A percentile compares a stretch with the other conserved stretches of the same genome.
Evolutionary conservation across 192 early-diverging fungal species (phyloP).

Genomic region (Phycomyces blakesleeanus): DNA sequence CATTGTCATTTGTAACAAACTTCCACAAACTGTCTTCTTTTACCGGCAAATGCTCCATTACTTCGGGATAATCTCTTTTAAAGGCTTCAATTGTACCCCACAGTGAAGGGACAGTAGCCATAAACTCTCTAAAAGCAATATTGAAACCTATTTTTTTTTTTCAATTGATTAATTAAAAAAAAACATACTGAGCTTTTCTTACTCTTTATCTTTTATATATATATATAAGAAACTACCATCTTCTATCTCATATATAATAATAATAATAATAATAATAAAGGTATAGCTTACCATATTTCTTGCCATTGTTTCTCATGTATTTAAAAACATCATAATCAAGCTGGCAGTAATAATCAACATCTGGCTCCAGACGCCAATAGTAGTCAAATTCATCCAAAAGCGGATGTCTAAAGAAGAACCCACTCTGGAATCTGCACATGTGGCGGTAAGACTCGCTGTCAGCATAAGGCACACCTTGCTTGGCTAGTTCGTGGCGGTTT

Average conservation of each 20-base stretch:
- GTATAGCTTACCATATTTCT: constrained; percentile 62
- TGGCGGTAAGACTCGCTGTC: constrained; percentile 65
- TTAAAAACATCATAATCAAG: constrained; percentile 82
- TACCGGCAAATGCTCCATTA: constrained; percentile 33
- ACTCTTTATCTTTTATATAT: too few species aligned
- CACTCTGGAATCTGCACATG: constrained; percentile 80
- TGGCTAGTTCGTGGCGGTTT: constrained; percentile 51
- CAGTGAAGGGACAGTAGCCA: constrained; percentile 65
- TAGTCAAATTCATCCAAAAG: constrained; percentile 68
- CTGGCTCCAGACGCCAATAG: constrained; percentile 89
- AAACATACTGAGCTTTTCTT: too few species aligned
- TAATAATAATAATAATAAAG: too few species aligned
- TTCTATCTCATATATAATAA: too few species aligned
- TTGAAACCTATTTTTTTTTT: constrained; percentile 55
- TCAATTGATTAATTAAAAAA: too few species aligned
- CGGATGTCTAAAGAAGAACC: constrained; percentile 74
- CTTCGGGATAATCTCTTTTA: constrained; percentile 42
- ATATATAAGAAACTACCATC: too few species aligned
- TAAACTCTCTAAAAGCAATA: constrained; percentile 68
- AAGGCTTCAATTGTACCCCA: constrained; percentile 63
- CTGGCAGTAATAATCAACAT: constrained; percentile 76
- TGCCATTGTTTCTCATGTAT: constrained; percentile 70
- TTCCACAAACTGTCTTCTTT: constrained; percentile 33
- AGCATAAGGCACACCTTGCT: constrained; percentile 55
- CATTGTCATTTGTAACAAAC: constrained; percentile 57